A percentile compares a stretch with the other conserved stretches of the same genome.
Conservation (phyloP, 2,329 filamentous ascomycete genomes). For the Aspergillus versicolor region DNA sequence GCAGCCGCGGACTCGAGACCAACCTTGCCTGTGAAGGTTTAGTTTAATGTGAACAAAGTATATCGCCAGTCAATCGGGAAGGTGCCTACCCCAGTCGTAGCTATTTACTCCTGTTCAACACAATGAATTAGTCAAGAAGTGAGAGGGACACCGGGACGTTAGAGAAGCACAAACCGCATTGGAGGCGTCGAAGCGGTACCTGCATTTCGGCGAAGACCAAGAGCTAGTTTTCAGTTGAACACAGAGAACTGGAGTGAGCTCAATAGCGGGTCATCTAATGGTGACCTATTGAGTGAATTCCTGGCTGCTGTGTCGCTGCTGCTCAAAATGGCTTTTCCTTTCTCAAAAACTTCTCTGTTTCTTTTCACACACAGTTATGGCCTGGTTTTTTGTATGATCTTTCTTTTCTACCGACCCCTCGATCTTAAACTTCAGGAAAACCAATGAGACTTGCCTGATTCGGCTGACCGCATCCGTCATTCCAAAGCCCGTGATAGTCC, state of each 20-base stretch:
- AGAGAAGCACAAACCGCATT: constrained; percentile 50
- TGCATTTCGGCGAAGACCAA: constrained; percentile 53
- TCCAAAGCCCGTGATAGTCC: constrained; percentile 10
- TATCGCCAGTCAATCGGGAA: background rate
- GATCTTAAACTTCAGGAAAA: background rate
- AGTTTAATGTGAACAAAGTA: constrained; percentile 18
- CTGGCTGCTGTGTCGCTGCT: background rate
- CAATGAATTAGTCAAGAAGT: background rate
- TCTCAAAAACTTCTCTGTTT: background rate
- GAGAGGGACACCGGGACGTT: background rate
- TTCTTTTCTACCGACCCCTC: constrained; percentile 14
- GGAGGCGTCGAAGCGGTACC: constrained; percentile 77
- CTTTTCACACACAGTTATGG: background rate
- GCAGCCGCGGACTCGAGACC: constrained; percentile 85
- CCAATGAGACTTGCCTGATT: constrained; percentile 13
- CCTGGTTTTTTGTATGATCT: background rate
- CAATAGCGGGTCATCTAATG: background rate
- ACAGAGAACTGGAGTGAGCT: background rate
- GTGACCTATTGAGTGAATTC: constrained; percentile 6
- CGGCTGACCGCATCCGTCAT: constrained; percentile 18
- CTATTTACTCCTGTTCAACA: constrained; percentile 77
- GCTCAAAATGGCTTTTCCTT: background rate
- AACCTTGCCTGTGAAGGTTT: constrained; percentile 66
- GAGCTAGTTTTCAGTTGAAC: background rate
- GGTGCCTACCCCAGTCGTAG: constrained; percentile 82